Evolutionary conservation across 139 green algal species (phyloP).

Genomic region (Picochlorum sp.): DNA sequence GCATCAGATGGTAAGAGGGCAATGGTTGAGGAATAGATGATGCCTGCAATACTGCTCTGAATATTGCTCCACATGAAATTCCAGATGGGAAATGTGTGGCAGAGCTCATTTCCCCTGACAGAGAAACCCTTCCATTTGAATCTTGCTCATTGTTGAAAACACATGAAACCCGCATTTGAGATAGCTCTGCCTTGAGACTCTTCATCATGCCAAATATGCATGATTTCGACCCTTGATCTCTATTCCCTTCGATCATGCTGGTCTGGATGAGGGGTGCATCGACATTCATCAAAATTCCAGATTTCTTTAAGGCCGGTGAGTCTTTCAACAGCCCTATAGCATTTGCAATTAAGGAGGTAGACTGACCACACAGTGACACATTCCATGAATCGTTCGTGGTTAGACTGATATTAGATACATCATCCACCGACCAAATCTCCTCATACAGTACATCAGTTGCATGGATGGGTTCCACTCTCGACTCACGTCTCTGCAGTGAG

Average conservation of each 20-base stretch:
- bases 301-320: background rate
- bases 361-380: background rate
- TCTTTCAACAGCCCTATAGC: background rate
- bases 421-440: slow-evolving; percentile 15
- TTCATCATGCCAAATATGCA: slow-evolving; percentile 4
- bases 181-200: background rate
- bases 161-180: background rate
- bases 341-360: background rate
- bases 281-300: background rate
- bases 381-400: background rate
- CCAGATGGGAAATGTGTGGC: slow-evolving; percentile 7
- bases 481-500: background rate
- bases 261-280: background rate
- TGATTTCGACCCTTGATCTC: background rate
- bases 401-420: background rate
- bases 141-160: background rate
- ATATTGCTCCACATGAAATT: background rate
- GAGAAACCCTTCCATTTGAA: no score
- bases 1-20: slow-evolving; percentile 31
- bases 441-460: slow-evolving; percentile 27
- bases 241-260: background rate
- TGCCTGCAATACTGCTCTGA: slow-evolving; percentile 6
- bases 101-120: background rate
- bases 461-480: background rate
- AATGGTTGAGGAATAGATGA: background rate